These are phyloP conservation scores for Candida dajiaensis DNA, from an alignment of 805 yeast species.

Conservation along the genomic window DNA sequence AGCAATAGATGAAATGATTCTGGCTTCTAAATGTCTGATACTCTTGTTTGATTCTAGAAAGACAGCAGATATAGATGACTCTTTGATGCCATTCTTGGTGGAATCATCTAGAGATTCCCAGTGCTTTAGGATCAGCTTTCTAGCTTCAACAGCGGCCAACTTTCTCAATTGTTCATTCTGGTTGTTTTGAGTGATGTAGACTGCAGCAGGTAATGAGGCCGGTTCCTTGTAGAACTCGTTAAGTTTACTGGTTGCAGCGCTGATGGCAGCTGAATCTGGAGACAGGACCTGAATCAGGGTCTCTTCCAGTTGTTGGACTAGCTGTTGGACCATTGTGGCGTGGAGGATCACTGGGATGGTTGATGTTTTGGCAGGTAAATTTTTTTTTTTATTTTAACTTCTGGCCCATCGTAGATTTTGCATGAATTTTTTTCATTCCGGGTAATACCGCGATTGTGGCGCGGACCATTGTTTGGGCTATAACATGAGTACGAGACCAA, in stretches of 20 bases:
- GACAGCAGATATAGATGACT: slow-evolving; percentile 61
- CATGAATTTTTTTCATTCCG: background rate
- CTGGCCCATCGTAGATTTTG: background rate
- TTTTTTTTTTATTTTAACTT: background rate
- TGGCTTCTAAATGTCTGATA: slow-evolving; percentile 83
- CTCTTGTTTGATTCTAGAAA: slow-evolving; percentile 56
- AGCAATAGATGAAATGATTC: slow-evolving; percentile 85
- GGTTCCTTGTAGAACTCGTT: slow-evolving; percentile 69
- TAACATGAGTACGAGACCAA: too few species aligned
- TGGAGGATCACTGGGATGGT: background rate
- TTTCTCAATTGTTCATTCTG: slow-evolving; percentile 71
- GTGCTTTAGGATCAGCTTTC: slow-evolving; percentile 68
- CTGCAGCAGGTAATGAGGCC: slow-evolving; percentile 70
- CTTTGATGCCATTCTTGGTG: slow-evolving; percentile 56
- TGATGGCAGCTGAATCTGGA: slow-evolving; percentile 78
- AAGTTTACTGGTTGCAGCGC: slow-evolving; percentile 73
- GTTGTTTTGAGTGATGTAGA: slow-evolving; percentile 72
- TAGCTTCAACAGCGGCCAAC: slow-evolving; percentile 93
- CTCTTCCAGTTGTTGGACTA: slow-evolving; percentile 64
- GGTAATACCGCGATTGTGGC: background rate
- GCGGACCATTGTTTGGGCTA: too few species aligned
- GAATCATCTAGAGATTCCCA: slow-evolving; percentile 51
- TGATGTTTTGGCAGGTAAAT: background rate
- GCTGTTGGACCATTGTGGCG: slow-evolving; percentile 47
- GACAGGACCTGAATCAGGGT: slow-evolving; percentile 72